phyloP scores from a whole-genome alignment of 1,284 basidiomycete genomes.

The Sporisorium graminicola region DNA sequence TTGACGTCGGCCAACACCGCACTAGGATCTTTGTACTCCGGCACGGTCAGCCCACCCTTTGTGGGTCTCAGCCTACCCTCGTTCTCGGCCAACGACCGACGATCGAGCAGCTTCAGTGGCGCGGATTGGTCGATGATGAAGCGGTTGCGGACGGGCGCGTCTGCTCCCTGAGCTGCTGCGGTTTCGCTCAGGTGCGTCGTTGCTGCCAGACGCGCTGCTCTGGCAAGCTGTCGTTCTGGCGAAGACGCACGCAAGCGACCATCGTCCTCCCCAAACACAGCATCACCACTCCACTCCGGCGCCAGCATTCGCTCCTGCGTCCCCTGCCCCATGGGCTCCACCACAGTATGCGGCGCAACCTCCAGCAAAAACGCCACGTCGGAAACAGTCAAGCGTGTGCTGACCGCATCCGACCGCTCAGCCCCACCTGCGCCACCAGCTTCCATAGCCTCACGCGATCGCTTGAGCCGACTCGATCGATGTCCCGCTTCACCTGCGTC shows the following conservation, averaged over 20 bases:
- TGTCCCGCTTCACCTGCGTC: too few species aligned
- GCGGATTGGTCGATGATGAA: slow-evolving; percentile 64
- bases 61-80: slow-evolving; percentile 29
- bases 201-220: slow-evolving; percentile 42
- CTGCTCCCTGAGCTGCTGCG: background rate
- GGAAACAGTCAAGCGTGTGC: slow-evolving; percentile 54
- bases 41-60: slow-evolving; percentile 44
- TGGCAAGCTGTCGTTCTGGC: slow-evolving; percentile 30
- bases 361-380: slow-evolving; percentile 64
- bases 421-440: too few species aligned
- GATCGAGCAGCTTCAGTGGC: slow-evolving; percentile 61
- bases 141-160: slow-evolving; percentile 39
- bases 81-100: slow-evolving; percentile 53
- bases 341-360: slow-evolving; percentile 61
- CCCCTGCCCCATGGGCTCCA: slow-evolving; percentile 67
- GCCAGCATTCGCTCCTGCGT: slow-evolving; percentile 63
- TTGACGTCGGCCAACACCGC: slow-evolving; percentile 41
- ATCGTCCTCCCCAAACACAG: slow-evolving; percentile 13
- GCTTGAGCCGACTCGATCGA: slow-evolving; percentile 29
- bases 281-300: slow-evolving; percentile 55
- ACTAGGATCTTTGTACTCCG: slow-evolving; percentile 29
- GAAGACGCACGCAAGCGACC: slow-evolving; percentile 5
- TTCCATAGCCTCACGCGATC: slow-evolving; percentile 38
- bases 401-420: slow-evolving; percentile 18
- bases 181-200: slow-evolving; percentile 52